Percentiles rank a stretch among this genome's conserved stretches.
These are phyloP conservation scores for Microstegium vimineum DNA, from an alignment of 176 grass and related monocot genomes.

Conservation along the genomic window DNA sequence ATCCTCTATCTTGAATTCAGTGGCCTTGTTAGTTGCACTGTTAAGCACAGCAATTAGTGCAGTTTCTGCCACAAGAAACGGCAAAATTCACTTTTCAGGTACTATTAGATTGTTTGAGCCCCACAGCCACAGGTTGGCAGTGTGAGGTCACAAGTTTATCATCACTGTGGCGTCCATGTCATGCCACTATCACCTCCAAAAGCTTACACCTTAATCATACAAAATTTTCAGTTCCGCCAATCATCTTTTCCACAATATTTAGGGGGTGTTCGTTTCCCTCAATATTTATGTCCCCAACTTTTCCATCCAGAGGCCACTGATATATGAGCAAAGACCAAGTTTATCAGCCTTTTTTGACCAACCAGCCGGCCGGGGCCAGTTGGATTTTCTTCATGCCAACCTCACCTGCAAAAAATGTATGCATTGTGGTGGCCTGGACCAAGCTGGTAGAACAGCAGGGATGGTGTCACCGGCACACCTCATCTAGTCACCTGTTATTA, in stretches of 20 bases:
- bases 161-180: constrained; percentile 4
- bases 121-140: constrained; percentile 22
- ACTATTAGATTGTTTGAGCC: constrained; percentile 11
- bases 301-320: background rate
- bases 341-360: constrained; percentile 15
- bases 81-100: constrained; percentile 8
- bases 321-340: constrained; percentile 19
- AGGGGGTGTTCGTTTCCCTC: too few species aligned
- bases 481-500: constrained; percentile 10
- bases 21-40: background rate
- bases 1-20: background rate
- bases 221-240: constrained; percentile 1
- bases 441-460: constrained; percentile 25
- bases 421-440: constrained; percentile 35
- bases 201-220: constrained; percentile 16
- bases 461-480: constrained; percentile 2
- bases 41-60: background rate
- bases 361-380: background rate
- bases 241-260: constrained; percentile 20
- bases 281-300: background rate
- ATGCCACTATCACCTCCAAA: constrained; percentile 34
- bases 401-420: constrained; percentile 20
- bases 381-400: constrained; percentile 22
- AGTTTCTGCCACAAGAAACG: constrained; percentile 18
- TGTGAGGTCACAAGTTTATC: constrained; percentile 26